Conservation (phyloP, 2,329 filamentous ascomycete genomes). For the Paecilomyces niveus region DNA sequence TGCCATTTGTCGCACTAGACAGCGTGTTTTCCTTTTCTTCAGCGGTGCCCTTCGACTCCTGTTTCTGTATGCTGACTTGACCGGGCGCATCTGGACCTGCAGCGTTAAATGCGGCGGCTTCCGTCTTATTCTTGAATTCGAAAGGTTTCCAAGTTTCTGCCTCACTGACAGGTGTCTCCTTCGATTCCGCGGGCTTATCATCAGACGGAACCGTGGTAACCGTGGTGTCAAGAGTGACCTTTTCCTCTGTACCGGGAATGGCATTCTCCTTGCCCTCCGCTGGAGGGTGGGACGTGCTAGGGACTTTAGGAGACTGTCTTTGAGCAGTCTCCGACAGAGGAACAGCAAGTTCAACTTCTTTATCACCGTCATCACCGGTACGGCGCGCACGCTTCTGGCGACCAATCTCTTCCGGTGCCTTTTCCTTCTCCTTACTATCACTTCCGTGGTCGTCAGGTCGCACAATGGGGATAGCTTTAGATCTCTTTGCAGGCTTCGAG, state of each 20-base stretch:
- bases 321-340: conserved; percentile 27
- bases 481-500: conserved; percentile 60
- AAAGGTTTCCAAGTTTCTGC: conserved; percentile 52
- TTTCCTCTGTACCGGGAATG: conserved; percentile 31
- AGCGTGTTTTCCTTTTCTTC: background rate
- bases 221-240: conserved; percentile 19
- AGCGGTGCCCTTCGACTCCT: background rate
- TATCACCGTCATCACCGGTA: conserved; percentile 59
- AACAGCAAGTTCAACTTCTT: conserved; percentile 62
- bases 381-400: conserved; percentile 70
- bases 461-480: conserved; percentile 78
- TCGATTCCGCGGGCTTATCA: conserved; percentile 19
- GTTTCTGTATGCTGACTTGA: conserved; percentile 4
- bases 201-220: conserved; percentile 35
- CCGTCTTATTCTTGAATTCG: conserved; percentile 47
- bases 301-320: conserved; percentile 15
- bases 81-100: conserved; percentile 40
- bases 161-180: conserved; percentile 26
- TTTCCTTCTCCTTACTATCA: conserved; percentile 42
- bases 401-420: conserved; percentile 55
- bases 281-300: conserved; percentile 16
- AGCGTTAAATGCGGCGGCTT: conserved; percentile 44
- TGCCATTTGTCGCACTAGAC: background rate
- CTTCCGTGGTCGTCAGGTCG: conserved; percentile 52
- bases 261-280: conserved; percentile 32